Evolutionary conservation across 106 monocot genomes (phyloP).

Genomic region (Dioscorea zingiberensis): DNA sequence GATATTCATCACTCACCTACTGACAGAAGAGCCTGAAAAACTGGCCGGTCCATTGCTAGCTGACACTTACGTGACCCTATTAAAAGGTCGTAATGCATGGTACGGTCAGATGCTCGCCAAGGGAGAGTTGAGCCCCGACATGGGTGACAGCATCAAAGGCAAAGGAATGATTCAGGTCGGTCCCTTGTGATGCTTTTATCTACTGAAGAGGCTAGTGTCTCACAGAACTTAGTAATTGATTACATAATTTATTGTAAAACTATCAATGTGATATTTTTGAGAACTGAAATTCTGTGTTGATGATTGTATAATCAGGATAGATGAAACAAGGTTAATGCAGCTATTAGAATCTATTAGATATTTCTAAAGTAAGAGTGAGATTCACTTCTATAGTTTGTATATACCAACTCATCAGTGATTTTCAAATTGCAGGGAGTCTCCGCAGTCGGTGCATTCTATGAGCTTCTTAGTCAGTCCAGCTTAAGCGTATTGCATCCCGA

Average conservation of each 20-base stretch:
- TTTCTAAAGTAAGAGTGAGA: no score
- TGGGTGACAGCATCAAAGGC: constrained; percentile 99
- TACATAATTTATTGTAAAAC: no score
- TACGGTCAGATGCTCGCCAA: constrained; percentile 94
- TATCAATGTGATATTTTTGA: no score
- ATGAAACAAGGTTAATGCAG: no score
- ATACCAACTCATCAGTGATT: not conserved
- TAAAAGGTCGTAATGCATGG: constrained; percentile 99
- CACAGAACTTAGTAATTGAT: no score
- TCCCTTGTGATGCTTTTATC: not conserved
- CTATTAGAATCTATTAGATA: no score
- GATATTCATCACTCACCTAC: constrained; percentile 93
- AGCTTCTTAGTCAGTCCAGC: constrained; percentile 80
- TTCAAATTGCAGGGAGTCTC: constrained; percentile 66
- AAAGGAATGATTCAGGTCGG: constrained; percentile 98
- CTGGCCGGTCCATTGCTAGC: constrained; percentile 92
- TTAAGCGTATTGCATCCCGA: constrained; percentile 73
- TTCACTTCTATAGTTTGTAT: no score
- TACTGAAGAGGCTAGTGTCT: no score
- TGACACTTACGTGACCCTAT: constrained; percentile 86
- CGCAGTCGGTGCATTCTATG: constrained; percentile 79
- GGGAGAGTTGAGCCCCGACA: constrained; percentile 70
- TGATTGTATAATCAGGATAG: no score
- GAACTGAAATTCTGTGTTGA: no score
- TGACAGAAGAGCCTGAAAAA: constrained; percentile 90